A percentile compares a stretch with the other conserved stretches of the same genome.
Evolutionary conservation across 2,329 filamentous ascomycete species (phyloP).

Genomic region (Colletotrichum horii): DNA sequence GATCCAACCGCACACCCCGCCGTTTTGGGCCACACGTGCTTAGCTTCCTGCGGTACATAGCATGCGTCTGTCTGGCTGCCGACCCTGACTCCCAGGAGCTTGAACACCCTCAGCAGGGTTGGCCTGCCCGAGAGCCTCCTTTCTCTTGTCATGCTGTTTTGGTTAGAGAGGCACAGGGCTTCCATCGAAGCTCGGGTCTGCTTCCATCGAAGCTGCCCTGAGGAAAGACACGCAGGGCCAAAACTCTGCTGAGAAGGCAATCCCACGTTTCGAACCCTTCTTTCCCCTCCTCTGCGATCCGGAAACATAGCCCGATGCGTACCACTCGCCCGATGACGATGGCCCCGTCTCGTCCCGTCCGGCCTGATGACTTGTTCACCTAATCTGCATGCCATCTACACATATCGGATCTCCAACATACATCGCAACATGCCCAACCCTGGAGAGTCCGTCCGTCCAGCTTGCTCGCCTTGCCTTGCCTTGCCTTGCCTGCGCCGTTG

Average conservation of each 20-base stretch:
- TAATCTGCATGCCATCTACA: background rate
- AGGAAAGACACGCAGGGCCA: background rate
- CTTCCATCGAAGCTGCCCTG: background rate
- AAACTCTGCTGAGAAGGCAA: too few relatives aligned
- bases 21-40: slow-evolving; percentile 1
- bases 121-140: background rate
- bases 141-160: background rate
- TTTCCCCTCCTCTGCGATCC: background rate
- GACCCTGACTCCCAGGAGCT: background rate
- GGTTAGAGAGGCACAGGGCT: background rate
- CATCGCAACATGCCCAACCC: background rate
- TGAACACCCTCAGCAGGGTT: background rate
- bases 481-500: background rate
- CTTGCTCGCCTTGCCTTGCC: background rate
- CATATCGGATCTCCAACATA: background rate
- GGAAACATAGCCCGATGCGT: background rate
- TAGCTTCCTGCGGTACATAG: background rate
- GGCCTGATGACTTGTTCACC: background rate
- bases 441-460: background rate
- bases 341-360: background rate
- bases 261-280: background rate
- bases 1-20: slow-evolving; percentile 17
- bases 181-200: background rate
- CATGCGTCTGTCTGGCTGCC: background rate
- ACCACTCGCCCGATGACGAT: background rate